Evolutionary conservation across 2,329 filamentous ascomycete genomes (phyloP).

Genomic region (Grosmannia huntii): DNA sequence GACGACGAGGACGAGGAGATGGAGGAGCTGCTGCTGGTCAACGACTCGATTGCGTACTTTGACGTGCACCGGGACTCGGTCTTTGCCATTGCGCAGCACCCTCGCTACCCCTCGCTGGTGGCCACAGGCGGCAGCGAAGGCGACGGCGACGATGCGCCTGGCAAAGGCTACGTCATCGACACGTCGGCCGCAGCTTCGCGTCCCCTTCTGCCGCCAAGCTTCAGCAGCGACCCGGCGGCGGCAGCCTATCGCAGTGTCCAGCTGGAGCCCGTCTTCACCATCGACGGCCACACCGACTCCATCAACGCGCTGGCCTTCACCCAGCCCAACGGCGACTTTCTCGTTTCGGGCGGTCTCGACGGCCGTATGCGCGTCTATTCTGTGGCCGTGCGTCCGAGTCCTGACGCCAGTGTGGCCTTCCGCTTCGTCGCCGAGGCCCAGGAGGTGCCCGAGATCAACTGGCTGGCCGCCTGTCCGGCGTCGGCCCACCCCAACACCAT

Average conservation of each 20-base stretch:
- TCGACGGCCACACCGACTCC: conserved; percentile 87
- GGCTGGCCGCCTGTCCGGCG: conserved; percentile 66
- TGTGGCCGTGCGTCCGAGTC: conserved; percentile 28
- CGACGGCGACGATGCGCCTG: conserved; percentile 45
- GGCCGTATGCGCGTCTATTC: conserved; percentile 66
- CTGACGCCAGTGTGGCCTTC: conserved; percentile 22
- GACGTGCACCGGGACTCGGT: conserved; percentile 83
- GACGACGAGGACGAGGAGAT: conserved; percentile 28
- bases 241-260: conserved; percentile 35
- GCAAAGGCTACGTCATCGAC: conserved; percentile 79
- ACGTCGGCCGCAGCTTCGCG: conserved; percentile 47
- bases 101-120: conserved; percentile 61
- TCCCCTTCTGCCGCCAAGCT: conserved; percentile 65
- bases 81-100: conserved; percentile 91
- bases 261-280: conserved; percentile 53
- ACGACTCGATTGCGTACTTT: conserved; percentile 89
- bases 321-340: conserved; percentile 66
- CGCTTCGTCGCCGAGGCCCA: conserved; percentile 63
- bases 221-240: conserved; percentile 51
- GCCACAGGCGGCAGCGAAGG: conserved; percentile 71
- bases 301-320: conserved; percentile 83
- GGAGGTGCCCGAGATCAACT: conserved; percentile 93
- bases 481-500: conserved; percentile 63
- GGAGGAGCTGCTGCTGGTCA: conserved; percentile 67
- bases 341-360: conserved; percentile 80